Conservation (phyloP, 2,329 filamentous ascomycete species). For the Xylaria sp. region DNA sequence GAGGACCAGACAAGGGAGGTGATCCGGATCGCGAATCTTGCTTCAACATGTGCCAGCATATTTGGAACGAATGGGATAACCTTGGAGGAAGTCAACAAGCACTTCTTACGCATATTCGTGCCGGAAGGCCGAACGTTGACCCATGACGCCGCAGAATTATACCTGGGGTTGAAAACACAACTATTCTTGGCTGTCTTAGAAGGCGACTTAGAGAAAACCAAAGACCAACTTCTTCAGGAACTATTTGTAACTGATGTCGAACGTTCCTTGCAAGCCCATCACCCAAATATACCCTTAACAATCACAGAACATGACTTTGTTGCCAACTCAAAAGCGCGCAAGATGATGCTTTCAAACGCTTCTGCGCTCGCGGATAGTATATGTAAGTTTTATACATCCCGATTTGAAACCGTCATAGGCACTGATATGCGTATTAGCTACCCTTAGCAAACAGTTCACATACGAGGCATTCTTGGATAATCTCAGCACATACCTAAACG, state of each 20-base stretch:
- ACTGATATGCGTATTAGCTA: conserved; percentile 40
- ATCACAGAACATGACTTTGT: conserved; percentile 46
- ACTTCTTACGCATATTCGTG: conserved; percentile 49
- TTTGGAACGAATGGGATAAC: conserved; percentile 50
- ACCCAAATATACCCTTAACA: conserved; percentile 44
- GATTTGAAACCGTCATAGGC: conserved; percentile 1
- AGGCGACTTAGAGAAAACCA: conserved; percentile 43
- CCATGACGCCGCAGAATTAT: conserved; percentile 49
- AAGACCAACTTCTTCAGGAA: conserved; percentile 46
- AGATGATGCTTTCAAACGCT: conserved; percentile 47
- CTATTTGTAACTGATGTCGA: conserved; percentile 48
- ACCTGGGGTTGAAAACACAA: conserved; percentile 50
- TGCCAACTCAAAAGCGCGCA: conserved; percentile 44
- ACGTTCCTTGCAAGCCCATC: conserved; percentile 44
- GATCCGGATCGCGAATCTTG: conserved; percentile 49
- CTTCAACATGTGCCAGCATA: conserved; percentile 49
- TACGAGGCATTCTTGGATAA: conserved; percentile 51
- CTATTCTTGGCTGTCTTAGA: conserved; percentile 50
- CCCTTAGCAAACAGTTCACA: conserved; percentile 48
- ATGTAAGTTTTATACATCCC: conserved; percentile 41
- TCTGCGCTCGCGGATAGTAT: conserved; percentile 43
- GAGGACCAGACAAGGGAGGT: conserved; percentile 46
- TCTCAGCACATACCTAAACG: conserved; percentile 49
- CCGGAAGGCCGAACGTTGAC: conserved; percentile 45
- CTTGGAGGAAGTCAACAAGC: conserved; percentile 49